Evolutionary conservation across 345 rosid genomes (phyloP), one percentile per base, ranked within the genome.

Genomic region (Euclidium syriacum): DNA sequence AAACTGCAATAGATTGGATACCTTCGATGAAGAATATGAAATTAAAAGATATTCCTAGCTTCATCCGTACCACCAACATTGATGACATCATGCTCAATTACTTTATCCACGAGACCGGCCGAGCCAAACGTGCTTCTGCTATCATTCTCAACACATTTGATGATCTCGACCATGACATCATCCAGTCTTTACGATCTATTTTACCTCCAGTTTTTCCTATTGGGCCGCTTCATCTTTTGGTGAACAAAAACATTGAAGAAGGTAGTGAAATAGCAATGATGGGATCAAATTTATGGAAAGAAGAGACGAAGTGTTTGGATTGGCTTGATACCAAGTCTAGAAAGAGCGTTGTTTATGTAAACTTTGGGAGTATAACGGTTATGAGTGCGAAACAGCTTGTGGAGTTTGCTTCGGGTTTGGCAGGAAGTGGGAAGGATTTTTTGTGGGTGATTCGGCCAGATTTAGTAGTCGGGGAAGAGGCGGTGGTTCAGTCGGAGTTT

Each of bases 371-470:
- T 77, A 77, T 85, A 63, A 67, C 91, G 0, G 80, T 83, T 3
- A 60, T 85, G 77, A 72, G 65, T 0, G 16, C 67, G 0, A 36
- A 71, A 29, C 88, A 85, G 30, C 38, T 81, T 11, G 26, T n/a
- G 10, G 91, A 85, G 74, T 75, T 83, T 7, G 84, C 91, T 6
- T 83, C 86, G 91, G 91, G 88, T 12, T 74, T 85, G 11, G 91
- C 88, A 0, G 80, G 72, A 11, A 83, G 84, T 49, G 73, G 67
- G 8, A 76, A 79, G 12, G 44, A 73, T 0, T 85, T 85, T 63
- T 26, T 85, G 39, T 85, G 91, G 91, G 72, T 81, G 24, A 76
- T 80, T 5, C 52, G 91, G 51, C 88, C 88, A 0, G 83, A 85
- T 60, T 77, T 83, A 16, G 86, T 80, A 0, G 59, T 40, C 1